Percentiles rank a stretch among this genome's conserved stretches.
Conservation (phyloP, 2,329 filamentous ascomycete species). For the Fusarium scirpi region DNA sequence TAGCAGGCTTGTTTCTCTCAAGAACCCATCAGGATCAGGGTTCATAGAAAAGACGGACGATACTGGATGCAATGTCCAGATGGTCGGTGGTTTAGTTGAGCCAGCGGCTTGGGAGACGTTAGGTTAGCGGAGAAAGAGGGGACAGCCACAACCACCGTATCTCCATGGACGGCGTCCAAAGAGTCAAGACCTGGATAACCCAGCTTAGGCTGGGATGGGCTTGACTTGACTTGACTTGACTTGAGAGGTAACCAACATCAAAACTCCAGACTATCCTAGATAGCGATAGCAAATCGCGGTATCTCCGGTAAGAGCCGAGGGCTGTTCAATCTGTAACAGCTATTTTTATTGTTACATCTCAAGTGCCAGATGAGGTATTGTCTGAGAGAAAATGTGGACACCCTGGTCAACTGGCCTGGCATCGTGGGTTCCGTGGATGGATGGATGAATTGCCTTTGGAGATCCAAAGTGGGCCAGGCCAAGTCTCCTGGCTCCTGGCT, state of each 20-base stretch:
- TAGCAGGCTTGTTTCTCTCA: constrained; percentile 30
- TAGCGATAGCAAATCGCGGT: constrained; percentile 7
- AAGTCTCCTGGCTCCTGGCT: constrained; percentile 5
- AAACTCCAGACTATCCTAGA: not conserved
- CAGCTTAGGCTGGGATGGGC: not conserved
- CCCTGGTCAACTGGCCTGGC: not conserved
- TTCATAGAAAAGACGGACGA: constrained; percentile 19
- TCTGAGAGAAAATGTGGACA: constrained; percentile 11
- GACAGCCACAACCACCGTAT: not conserved
- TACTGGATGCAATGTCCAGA: not conserved
- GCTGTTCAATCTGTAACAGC: constrained; percentile 19
- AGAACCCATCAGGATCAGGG: constrained; percentile 21
- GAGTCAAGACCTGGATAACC: constrained; percentile 1
- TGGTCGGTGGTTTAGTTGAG: constrained; percentile 12
- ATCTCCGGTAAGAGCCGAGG: constrained; percentile 15
- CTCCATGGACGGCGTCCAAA: not conserved
- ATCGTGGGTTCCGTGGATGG: not conserved
- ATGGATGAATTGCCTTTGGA: constrained; percentile 22
- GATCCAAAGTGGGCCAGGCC: constrained; percentile 25
- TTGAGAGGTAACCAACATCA: constrained; percentile 11
- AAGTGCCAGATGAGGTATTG: constrained; percentile 32
- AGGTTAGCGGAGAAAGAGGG: constrained; percentile 22
- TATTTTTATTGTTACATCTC: constrained; percentile 15
- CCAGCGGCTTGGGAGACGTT: constrained; percentile 25
- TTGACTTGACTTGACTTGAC: not conserved